Conservation (phyloP, 345 rosid genomes). For the Sonneratia alba region DNA sequence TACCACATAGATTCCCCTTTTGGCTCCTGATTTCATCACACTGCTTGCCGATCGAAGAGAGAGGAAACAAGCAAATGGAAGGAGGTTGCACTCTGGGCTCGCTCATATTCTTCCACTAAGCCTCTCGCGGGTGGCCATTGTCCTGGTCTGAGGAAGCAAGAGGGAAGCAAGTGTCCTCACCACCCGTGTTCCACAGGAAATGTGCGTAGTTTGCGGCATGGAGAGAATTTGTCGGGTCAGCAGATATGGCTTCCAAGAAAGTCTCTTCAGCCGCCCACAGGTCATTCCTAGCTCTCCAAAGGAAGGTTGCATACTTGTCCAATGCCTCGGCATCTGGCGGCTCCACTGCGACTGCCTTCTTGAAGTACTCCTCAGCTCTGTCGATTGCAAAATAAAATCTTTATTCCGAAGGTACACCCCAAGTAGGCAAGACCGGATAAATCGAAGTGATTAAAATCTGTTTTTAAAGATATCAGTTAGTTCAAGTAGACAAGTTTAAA, state of each 20-base stretch:
- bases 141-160: conserved; percentile 13
- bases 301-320: conserved; percentile 71
- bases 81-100: not conserved
- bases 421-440: no score
- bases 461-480: no score
- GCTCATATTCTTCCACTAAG: not conserved
- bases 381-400: not conserved
- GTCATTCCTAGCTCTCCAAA: conserved; percentile 70
- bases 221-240: conserved; percentile 58
- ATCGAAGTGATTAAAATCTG: no score
- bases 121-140: not conserved
- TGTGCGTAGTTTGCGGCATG: conserved; percentile 76
- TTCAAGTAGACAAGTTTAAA: no score
- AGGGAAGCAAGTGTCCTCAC: conserved; percentile 90
- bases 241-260: conserved; percentile 75
- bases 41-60: not conserved
- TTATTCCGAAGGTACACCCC: no score
- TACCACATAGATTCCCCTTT: not conserved
- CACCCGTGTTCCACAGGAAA: conserved; percentile 93
- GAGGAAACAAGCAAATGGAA: not conserved
- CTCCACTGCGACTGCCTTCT: conserved; percentile 50
- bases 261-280: conserved; percentile 93
- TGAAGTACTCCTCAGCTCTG: conserved; percentile 89
- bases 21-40: not conserved
- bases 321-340: conserved; percentile 69